Evolutionary conservation across 495 filamentous ascomycete species (phyloP), one percentile per base, ranked within the genome.

Genomic region (Hapsidospora chrysogenum): DNA sequence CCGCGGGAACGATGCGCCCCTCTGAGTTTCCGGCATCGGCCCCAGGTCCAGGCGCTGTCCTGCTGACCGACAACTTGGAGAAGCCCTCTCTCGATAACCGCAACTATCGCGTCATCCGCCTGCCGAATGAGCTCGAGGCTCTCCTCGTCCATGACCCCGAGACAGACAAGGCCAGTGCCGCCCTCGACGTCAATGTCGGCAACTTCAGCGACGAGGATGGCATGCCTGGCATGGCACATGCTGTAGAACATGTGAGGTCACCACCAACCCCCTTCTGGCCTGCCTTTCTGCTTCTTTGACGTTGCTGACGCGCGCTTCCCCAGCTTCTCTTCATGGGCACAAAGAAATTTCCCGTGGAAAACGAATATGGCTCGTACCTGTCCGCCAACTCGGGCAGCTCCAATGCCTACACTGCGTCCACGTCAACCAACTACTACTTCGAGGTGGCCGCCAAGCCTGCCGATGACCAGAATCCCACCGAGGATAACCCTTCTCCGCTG

Each of bases 301-400:
- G 23, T n/a, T n/a, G n/a, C 35, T 37, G 16, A 37, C 17, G 35
- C 45, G 35, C 27, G 34, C 17, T 25, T 21, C 36, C 50, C 5
- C 74, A 95, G 70, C 61, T 95, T 47, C 61, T 96, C 7, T 99
- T 99, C 62, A 96, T 99, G 92, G 89, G 89, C 27, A 99, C 89
- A 8, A 74, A 93, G 56, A 97, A 97, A 76, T 96, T 89, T 50
- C 89, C 89, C 11, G 72, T 73, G 55, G 89, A 99, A 60, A 99
- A 99, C 52, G 89, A 73, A 40, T 99, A 99, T 61, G 84, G 82
- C 42, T 76, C 85, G 50, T 99, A 92, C 50, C 72, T 99, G 31
- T 77, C 85, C 26, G 65, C 78, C 20, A 77, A 93, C 52, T 92
- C 83, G 6, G 89, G 89, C 10, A 72, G 76, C 35, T 93, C 87